Evolutionary conservation across 2,329 filamentous ascomycete genomes (phyloP).

Genomic region (Dissoconium aciculare): DNA sequence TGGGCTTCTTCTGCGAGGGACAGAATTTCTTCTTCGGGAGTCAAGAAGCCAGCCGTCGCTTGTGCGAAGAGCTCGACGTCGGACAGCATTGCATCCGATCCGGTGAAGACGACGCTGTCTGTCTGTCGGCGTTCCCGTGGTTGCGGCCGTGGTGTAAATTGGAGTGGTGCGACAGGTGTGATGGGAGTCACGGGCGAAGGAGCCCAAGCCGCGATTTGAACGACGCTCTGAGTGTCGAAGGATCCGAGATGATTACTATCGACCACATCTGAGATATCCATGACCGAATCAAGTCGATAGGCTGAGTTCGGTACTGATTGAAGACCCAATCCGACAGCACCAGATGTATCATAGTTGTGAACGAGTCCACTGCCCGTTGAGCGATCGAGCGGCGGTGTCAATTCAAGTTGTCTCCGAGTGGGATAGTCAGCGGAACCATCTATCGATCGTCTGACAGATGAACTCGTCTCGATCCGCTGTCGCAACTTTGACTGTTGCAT

Average conservation of each 20-base stretch:
- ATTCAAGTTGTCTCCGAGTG: neutral
- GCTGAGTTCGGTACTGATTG: no score
- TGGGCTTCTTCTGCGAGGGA: neutral
- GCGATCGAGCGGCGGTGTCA: neutral
- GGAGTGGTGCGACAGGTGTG: neutral
- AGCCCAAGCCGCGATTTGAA: neutral
- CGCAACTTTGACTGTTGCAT: neutral
- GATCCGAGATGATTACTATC: neutral
- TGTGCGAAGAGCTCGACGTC: neutral
- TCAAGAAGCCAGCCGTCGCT: neutral
- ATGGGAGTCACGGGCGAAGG: neutral
- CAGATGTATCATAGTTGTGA: neutral
- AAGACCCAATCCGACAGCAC: no score
- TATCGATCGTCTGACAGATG: no score
- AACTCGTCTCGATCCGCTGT: no score
- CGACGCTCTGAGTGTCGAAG: neutral
- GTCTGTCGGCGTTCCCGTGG: neutral
- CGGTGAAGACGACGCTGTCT: neutral
- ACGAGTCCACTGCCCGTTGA: neutral
- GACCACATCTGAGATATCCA: neutral
- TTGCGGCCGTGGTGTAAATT: neutral
- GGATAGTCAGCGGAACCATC: neutral
- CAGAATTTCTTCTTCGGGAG: neutral
- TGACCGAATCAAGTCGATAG: neutral
- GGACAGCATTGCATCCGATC: no score